phyloP scores from a whole-genome alignment of 805 yeast species.

The Yarrowia alimentaria region DNA sequence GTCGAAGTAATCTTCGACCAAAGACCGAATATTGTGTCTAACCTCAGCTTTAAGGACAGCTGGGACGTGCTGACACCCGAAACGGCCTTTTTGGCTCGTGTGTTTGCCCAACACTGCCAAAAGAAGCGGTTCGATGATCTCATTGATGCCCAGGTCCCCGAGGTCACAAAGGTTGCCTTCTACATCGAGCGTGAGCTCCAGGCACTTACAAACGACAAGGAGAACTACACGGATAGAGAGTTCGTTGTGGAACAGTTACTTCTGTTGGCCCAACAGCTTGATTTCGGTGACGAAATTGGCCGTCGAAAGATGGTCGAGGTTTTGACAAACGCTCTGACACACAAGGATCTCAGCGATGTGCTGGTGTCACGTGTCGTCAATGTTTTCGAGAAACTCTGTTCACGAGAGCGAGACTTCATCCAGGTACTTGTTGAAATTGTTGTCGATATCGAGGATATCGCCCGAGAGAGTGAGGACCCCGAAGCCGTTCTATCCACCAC shows the following conservation, averaged over 20 bases:
- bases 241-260: constrained; percentile 75
- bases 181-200: constrained; percentile 56
- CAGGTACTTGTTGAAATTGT: constrained; percentile 82
- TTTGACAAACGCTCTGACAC: constrained; percentile 48
- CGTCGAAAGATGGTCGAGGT: constrained; percentile 69
- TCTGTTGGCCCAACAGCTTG: constrained; percentile 64
- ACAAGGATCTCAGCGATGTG: constrained; percentile 54
- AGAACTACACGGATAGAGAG: constrained; percentile 58
- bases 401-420: constrained; percentile 79
- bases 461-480: constrained; percentile 42
- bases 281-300: constrained; percentile 88
- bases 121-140: constrained; percentile 51
- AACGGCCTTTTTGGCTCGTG: constrained; percentile 66
- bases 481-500: constrained; percentile 52
- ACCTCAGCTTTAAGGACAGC: constrained; percentile 59
- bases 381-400: constrained; percentile 67
- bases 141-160: constrained; percentile 74
- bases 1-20: constrained; percentile 60
- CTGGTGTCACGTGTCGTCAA: constrained; percentile 57
- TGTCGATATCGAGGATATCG: constrained; percentile 73
- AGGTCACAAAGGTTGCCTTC: constrained; percentile 66
- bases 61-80: constrained; percentile 76
- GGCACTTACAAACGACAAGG: constrained; percentile 34
- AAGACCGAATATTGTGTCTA: constrained; percentile 61
- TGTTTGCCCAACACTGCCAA: constrained; percentile 63